A percentile compares a stretch with the other conserved stretches of the same genome.
Evolutionary conservation across 257 asterid species (phyloP).

Genomic region (Sherardia arvensis): DNA sequence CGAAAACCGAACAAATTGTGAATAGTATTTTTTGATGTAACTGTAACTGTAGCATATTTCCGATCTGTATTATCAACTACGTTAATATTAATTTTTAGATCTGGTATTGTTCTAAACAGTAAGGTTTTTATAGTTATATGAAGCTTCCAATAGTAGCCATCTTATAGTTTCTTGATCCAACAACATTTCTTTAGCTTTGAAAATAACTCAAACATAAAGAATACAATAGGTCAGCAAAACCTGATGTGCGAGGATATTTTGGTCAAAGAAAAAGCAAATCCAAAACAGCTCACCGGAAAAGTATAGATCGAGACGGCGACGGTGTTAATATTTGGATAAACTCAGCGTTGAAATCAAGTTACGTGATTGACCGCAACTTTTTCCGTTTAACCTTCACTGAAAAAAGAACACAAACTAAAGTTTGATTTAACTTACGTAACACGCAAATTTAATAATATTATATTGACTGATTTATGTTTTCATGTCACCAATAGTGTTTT

Average conservation of each 20-base stretch:
- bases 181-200: not conserved
- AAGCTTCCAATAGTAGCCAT: too few relatives aligned
- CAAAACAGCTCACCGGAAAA: not conserved
- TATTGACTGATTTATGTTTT: not conserved
- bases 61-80: too few relatives aligned
- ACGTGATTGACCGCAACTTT: not conserved
- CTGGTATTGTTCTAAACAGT: too few relatives aligned
- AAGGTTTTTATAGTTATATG: too few relatives aligned
- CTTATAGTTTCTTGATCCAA: too few relatives aligned
- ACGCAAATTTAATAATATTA: not conserved
- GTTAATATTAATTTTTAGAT: too few relatives aligned
- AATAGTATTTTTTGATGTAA: too few relatives aligned
- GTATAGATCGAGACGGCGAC: conserved; percentile 7
- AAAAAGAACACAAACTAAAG: not conserved
- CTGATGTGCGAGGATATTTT: not conserved
- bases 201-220: not conserved
- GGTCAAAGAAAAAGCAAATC: conserved; percentile 1
- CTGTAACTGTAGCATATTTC: too few relatives aligned
- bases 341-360: not conserved
- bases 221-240: too few relatives aligned
- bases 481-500: too few relatives aligned
- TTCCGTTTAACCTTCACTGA: not conserved
- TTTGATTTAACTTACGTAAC: not conserved
- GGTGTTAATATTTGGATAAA: not conserved
- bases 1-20: too few relatives aligned